Evolutionary conservation across 306 rosid species (phyloP), one percentile per base, ranked within the genome.

Genomic region (Quercus mongolica): DNA sequence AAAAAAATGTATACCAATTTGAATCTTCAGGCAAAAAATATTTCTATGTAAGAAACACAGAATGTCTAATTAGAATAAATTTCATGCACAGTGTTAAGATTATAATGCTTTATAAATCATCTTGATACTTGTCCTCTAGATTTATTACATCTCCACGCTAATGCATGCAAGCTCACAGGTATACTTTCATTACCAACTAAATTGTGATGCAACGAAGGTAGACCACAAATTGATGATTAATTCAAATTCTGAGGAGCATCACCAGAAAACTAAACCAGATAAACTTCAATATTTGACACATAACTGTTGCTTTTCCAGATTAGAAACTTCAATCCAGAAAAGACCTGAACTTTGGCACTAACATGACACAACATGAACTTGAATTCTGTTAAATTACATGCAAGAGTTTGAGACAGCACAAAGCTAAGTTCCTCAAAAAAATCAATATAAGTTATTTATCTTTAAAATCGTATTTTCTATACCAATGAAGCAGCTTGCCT

Each of bases 401-500:
- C 35, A 33, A 8, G 5, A 56, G 25, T 56, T 3, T 58, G 12
- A 26, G 54, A 20, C 51, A 26, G 19, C 1, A 59, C 2, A 46
- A 35, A 6, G 14, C 59, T 20, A 23, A 67, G 12, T 56, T 69
- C 25, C 11, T 21, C 15, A 56, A 20, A 21, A 15, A 21, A 68
- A 21, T n/a, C 21, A 31, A 69, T 3, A 59, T 23, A 44, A 19
- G 18, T 38, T 38, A 56, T 55, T 51, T 31, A 35, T 13, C 59
- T 71, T 28, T 59, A 25, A 33, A 51, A 46, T 80, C 71, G 79
- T 46, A 56, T 18, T 46, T 59, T 74, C 57, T 49, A 18, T 5
- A 31, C 26, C 73, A 76, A 74, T 19, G 6, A 69, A 59, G 77
- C 52, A 81, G 56, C 83, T 78, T 78, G 90, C 98, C 83, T 88